Evolutionary conservation across 768 basidiomycete species (phyloP), one percentile per base, ranked within the genome.

Genomic region (Flagelloscypha sp.): DNA sequence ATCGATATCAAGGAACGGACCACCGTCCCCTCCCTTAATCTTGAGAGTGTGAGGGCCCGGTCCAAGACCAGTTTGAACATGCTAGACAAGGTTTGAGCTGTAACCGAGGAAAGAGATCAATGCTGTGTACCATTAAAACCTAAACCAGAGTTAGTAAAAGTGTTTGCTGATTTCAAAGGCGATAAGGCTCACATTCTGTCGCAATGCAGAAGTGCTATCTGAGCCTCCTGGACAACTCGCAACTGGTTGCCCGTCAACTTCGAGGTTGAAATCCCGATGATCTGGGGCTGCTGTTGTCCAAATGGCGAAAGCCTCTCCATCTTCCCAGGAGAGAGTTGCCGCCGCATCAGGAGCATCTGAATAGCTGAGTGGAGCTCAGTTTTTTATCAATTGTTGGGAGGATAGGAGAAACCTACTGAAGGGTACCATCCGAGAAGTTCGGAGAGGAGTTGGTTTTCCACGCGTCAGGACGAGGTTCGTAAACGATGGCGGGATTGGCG

Each of bases 211-310:
- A n/a, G n/a, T n/a, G n/a, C n/a, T n/a, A n/a, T n/a, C n/a, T n/a
- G n/a, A n/a, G n/a, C n/a, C n/a, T n/a, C n/a, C n/a, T n/a, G n/a
- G n/a, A n/a, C n/a, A n/a, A n/a, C n/a, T n/a, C n/a, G n/a, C n/a
- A n/a, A n/a, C n/a, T n/a, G n/a, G 45, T 27, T 55, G 31, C 5
- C 65, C 68, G 45, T 78, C 73, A 18, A 74, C 30, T 2, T 57
- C 52, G 18, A 75, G 50, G n/a, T 58, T 54, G 34, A 72, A 59
- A 40, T 68, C 52, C 12, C 68, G 64, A 45, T 70, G 72, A 36
- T 67, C 62, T n/a, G 70, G 66, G 7, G 68, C 65, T 20, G 71
- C 59, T 2, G 72, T 67, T 24, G 73, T 72, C 38, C 70, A 76
- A 1, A 76, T 36, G 10, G 69, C 70, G 30, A 78, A 57, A n/a